phyloP scores from a whole-genome alignment of 306 rosid genomes.

The Pueraria montana region DNA sequence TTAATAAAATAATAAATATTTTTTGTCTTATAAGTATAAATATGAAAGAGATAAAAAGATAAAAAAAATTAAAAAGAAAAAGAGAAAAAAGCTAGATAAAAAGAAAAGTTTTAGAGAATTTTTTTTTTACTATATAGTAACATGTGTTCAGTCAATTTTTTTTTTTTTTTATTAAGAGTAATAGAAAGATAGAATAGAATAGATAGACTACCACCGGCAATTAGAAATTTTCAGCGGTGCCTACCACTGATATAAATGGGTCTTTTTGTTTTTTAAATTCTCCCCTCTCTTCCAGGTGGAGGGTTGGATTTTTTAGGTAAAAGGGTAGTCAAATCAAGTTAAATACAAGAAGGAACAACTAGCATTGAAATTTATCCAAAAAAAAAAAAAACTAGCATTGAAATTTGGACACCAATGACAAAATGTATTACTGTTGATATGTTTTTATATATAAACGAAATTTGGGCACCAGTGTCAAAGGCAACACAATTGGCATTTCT shows the following conservation, averaged over 20 bases:
- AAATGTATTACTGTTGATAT: neutral
- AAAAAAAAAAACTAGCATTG: too few species aligned
- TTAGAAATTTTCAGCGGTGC: slow-evolving; percentile 21
- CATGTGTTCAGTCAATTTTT: too few species aligned
- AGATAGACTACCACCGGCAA: slow-evolving; percentile 30
- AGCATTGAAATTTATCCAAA: too few species aligned
- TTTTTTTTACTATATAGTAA: too few species aligned
- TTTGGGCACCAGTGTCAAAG: slow-evolving; percentile 2
- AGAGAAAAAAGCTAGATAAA: too few species aligned
- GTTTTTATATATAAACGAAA: neutral
- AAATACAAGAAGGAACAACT: slow-evolving; percentile 35
- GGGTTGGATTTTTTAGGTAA: slow-evolving; percentile 1
- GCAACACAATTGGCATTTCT: slow-evolving; percentile 10
- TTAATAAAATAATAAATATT: too few species aligned
- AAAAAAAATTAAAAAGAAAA: too few species aligned
- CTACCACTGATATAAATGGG: neutral
- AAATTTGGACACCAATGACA: slow-evolving; percentile 9
- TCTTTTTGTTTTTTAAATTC: neutral
- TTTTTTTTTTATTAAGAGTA: too few species aligned
- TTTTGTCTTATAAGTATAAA: too few species aligned
- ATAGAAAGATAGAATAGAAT: too few species aligned
- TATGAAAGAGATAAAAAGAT: too few species aligned
- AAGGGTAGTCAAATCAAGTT: slow-evolving; percentile 19
- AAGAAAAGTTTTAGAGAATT: too few species aligned
- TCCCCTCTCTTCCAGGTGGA: neutral